Evolutionary conservation across 2,329 filamentous ascomycete genomes (phyloP), one percentile per base, ranked within the genome.

Genomic region (Fusarium sp.): DNA sequence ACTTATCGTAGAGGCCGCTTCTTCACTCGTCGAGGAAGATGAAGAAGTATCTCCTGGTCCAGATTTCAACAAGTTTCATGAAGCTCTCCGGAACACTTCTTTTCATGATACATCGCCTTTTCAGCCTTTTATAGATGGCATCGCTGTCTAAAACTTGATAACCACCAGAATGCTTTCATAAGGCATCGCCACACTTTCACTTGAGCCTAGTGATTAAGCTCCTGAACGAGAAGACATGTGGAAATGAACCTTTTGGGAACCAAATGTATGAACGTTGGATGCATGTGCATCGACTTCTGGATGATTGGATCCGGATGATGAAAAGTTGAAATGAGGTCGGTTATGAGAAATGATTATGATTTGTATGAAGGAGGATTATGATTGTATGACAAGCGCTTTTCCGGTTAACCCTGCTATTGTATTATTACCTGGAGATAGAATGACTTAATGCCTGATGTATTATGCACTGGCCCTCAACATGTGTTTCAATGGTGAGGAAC

Each of bases 1-100:
- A 38, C 41, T 66, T 26, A 28, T 76, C 30, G 51, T 63, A 30
- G 67, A 78, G 42, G 51, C 41, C 5, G 48, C 66, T 32, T 77
- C 70, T 24, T 73, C 67, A 14, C 18, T 57, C 17, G 35, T 48
- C 15, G 57, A 48, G 8, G 68, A 70, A 36, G 51, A 54, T 13
- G 41, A 26, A 18, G 47, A 62, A n/a, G 55, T 63, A 14, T 47
- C 41, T 35, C 71, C 56, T 14, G 67, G 63, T 24, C 62, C 41
- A 36, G 66, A 72, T 28, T 67, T 66, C 32, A 41, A 24, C 8
- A 26, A 56, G 28, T 72, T 67, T 10, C 65, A 64, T 14, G 72
- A 78, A 24, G 68, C 65, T 17, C 20, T 60, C 17, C 60, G 63
- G 35, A 71, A 66, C 48, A 41, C 32, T 20, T 30, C 64, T 51